phyloP scores from a whole-genome alignment of 1,139 yeast genomes.

The Blastobotrys illinoisensis region DNA sequence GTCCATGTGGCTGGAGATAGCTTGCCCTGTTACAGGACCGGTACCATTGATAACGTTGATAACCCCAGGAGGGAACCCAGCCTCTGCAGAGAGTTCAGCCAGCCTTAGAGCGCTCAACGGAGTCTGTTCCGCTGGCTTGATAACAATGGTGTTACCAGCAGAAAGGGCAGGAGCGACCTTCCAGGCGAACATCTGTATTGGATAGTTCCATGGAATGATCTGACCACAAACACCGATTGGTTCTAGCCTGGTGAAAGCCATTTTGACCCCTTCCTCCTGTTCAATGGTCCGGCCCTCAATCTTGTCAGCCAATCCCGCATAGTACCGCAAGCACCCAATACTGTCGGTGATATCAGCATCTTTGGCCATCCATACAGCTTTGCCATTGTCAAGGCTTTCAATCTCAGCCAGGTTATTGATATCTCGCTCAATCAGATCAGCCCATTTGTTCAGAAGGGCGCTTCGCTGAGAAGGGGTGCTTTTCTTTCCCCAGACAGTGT shows the following conservation, averaged over 20 bases:
- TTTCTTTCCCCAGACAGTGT: conserved; percentile 42
- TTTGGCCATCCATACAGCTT: conserved; percentile 40
- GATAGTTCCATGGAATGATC: conserved; percentile 85
- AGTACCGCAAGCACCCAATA: conserved; percentile 57
- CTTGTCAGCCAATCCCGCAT: conserved; percentile 88
- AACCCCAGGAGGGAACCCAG: conserved; percentile 76
- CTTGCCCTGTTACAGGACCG: conserved; percentile 67
- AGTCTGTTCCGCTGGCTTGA: conserved; percentile 75
- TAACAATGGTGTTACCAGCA: conserved; percentile 67
- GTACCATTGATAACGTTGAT: conserved; percentile 68
- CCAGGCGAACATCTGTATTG: conserved; percentile 77
- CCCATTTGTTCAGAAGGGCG: conserved; percentile 44
- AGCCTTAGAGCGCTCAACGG: conserved; percentile 68
- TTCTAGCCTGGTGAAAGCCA: conserved; percentile 75
- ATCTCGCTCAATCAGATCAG: conserved; percentile 47
- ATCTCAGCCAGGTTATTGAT: conserved; percentile 47
- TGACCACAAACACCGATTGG: conserved; percentile 81
- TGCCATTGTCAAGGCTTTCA: conserved; percentile 64
- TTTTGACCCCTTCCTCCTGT: conserved; percentile 50
- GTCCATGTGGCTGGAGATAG: conserved; percentile 60
- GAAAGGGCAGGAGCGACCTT: conserved; percentile 71
- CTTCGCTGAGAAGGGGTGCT: conserved; percentile 46
- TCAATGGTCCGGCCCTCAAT: conserved; percentile 70
- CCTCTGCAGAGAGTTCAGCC: conserved; percentile 55
- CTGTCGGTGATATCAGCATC: conserved; percentile 51